Conservation (phyloP, 805 yeast species). For the Zygosaccharomyces gambellarensis region DNA sequence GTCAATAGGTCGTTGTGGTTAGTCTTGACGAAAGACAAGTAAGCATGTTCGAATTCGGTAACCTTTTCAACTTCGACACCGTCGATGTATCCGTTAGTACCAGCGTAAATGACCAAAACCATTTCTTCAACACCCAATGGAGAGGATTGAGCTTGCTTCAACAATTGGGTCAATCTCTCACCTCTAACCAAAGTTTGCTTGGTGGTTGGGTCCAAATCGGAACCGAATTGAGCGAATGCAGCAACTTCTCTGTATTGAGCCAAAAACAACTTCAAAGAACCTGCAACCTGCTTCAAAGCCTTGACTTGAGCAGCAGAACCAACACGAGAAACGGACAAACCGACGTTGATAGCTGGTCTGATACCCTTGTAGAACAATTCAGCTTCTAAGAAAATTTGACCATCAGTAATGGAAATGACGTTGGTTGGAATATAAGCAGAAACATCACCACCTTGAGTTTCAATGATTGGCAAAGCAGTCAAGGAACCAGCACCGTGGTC, state of each 20-base stretch:
- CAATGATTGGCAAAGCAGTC: constrained; percentile 94
- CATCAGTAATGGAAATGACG: constrained; percentile 96
- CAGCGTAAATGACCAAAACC: constrained; percentile 97
- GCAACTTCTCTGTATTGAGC: constrained; percentile 99
- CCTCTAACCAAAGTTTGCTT: constrained; percentile 99
- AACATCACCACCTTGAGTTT: constrained; percentile 99
- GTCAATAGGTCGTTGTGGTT: constrained; percentile 80
- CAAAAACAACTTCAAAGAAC: constrained; percentile 99
- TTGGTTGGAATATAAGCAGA: constrained; percentile 97
- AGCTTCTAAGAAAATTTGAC: constrained; percentile 98
- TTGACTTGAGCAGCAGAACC: constrained; percentile 99
- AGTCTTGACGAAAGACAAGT: constrained; percentile 87
- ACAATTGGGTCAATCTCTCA: constrained; percentile 98
- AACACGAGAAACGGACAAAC: constrained; percentile 99
- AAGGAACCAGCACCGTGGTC: constrained; percentile 87
- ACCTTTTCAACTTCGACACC: constrained; percentile 76
- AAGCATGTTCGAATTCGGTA: constrained; percentile 86
- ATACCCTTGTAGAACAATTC: constrained; percentile 99
- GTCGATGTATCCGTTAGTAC: constrained; percentile 99
- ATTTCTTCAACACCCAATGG: constrained; percentile 99
- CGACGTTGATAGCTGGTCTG: constrained; percentile 99
- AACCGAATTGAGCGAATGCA: constrained; percentile 99
- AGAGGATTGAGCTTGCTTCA: constrained; percentile 94
- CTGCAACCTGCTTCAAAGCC: constrained; percentile 99
- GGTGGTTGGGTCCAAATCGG: constrained; percentile 99